Percentiles rank a stretch among this genome's conserved stretches.
These are phyloP conservation scores for Cladosporium cucumerinum DNA, from an alignment of 2,329 filamentous ascomycete species.

Conservation along the genomic window DNA sequence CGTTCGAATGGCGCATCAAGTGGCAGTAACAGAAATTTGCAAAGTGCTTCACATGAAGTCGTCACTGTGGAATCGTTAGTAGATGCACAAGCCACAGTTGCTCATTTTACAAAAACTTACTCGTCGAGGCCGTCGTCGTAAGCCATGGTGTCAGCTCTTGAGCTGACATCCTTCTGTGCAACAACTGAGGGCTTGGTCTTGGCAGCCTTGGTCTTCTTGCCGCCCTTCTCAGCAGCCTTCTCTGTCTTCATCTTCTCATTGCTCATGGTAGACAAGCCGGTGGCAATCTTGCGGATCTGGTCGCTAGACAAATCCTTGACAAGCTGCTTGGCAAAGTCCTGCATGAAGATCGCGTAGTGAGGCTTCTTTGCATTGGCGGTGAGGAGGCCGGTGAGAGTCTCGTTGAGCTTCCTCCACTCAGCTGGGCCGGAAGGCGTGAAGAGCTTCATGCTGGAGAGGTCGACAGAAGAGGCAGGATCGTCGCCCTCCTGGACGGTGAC, in stretches of 20 bases:
- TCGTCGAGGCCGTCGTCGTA: slow-evolving; percentile 83
- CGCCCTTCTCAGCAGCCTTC: slow-evolving; percentile 87
- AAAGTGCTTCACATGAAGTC: slow-evolving; percentile 64
- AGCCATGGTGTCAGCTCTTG: slow-evolving; percentile 64
- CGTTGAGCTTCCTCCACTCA: slow-evolving; percentile 78
- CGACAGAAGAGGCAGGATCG: slow-evolving; percentile 75
- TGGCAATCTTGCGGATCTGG: slow-evolving; percentile 95
- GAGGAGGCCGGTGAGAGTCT: slow-evolving; percentile 75
- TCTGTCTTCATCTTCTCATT: slow-evolving; percentile 99
- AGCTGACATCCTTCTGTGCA: slow-evolving; percentile 56
- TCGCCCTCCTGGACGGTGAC: slow-evolving; percentile 65
- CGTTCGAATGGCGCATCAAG: slow-evolving; percentile 1
- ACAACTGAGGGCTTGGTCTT: slow-evolving; percentile 90
- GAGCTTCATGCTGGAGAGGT: slow-evolving; percentile 73
- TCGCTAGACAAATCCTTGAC: slow-evolving; percentile 83
- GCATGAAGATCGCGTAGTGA: slow-evolving; percentile 84
- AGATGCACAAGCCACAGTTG: neutral
- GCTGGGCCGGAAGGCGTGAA: slow-evolving; percentile 87
- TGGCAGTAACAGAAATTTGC: neutral
- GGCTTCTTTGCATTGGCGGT: slow-evolving; percentile 75
- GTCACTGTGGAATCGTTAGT: slow-evolving; percentile 48
- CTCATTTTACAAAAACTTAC: slow-evolving; percentile 55
- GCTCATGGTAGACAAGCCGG: slow-evolving; percentile 78
- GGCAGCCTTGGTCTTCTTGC: slow-evolving; percentile 94
- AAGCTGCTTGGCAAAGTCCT: slow-evolving; percentile 85